Evolutionary conservation across 2,329 filamentous ascomycete species (phyloP), one percentile per base, ranked within the genome.

Genomic region (Penicillium sp.): DNA sequence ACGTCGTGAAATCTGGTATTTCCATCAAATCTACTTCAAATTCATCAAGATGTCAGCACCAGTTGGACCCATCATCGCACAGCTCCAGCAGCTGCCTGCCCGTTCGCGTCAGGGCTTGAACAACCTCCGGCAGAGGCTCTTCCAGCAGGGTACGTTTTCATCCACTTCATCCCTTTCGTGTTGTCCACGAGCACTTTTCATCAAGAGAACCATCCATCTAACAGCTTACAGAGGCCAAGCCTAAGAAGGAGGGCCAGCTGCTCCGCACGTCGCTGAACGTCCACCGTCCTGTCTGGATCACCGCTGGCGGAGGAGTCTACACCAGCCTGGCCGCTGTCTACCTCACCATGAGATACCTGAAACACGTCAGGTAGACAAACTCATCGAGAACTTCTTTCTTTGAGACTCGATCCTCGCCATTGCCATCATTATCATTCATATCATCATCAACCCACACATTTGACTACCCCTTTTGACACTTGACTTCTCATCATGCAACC

Each of bases 211-310:
- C 31, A 16, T 19, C 6, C 18, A 22, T 11, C 66, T 67, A 56
- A 66, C 44, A 55, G 4, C 9, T 2, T 7, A 27, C 35, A 68
- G 66, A 64, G 35, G 71, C 71, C 56, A 73, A 70, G 54, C 66
- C 69, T 19, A 65, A 65, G 47, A 66, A 65, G 33, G 65, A 71
- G 55, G 63, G 64, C 41, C 63, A 71, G 40, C 40, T 73, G 37
- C 60, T 73, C 5, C 64, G 63, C 36, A 73, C 66, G 36, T 71
- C 76, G 6, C 54, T 77, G n/a, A 63, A 54, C 22, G 65, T 68
- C 24, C 72, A 75, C 52, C 66, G 62, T 46, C 72, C 72, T 4
- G 72, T 75, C 49, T 75, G 72, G 72, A 33, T 71, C 14, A 67
- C 71, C 3, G 72, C 69, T 11, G 67, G 56, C 1, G 71, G 70